Conservation (phyloP, 2,329 filamentous ascomycete genomes). For the Periconia sp. region DNA sequence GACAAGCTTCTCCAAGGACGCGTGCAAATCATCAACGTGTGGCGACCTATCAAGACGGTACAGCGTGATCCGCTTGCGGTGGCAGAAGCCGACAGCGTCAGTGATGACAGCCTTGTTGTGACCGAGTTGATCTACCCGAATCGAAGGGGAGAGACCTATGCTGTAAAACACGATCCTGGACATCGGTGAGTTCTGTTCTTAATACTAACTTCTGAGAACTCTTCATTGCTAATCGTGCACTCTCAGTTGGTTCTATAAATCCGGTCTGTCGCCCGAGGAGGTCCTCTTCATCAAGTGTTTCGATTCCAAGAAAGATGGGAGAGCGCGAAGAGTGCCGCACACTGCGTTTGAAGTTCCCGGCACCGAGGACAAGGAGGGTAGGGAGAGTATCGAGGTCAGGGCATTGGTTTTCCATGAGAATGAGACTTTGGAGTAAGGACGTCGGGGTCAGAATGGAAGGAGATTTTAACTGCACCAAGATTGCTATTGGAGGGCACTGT, state of each 20-base stretch:
- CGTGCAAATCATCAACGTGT: constrained; percentile 45
- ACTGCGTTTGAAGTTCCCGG: constrained; percentile 38
- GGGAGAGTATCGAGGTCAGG: constrained; percentile 45
- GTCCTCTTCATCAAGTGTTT: constrained; percentile 44
- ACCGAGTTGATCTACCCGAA: constrained; percentile 38
- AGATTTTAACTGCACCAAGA: too few species aligned
- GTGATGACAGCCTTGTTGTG: constrained; percentile 32
- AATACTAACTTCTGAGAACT: too few species aligned
- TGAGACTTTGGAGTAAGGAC: constrained; percentile 30
- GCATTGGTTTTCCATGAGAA: constrained; percentile 42
- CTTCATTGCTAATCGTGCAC: too few species aligned
- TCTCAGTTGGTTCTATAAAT: constrained; percentile 44
- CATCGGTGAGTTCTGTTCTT: constrained; percentile 34
- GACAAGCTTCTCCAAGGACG: constrained; percentile 33
- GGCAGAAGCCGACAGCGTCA: constrained; percentile 35
- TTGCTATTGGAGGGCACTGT: too few species aligned
- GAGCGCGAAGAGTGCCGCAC: constrained; percentile 42
- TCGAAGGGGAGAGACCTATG: constrained; percentile 35
- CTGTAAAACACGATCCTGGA: constrained; percentile 30
- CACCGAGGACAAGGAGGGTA: constrained; percentile 29
- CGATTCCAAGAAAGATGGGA: constrained; percentile 40
- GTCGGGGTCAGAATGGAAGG: too few species aligned
- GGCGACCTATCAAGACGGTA: constrained; percentile 43
- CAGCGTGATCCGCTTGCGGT: constrained; percentile 40
- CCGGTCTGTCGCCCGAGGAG: constrained; percentile 33